Conservation (phyloP, 192 early-diverging fungal species). For the Coemansia brasiliensis region DNA sequence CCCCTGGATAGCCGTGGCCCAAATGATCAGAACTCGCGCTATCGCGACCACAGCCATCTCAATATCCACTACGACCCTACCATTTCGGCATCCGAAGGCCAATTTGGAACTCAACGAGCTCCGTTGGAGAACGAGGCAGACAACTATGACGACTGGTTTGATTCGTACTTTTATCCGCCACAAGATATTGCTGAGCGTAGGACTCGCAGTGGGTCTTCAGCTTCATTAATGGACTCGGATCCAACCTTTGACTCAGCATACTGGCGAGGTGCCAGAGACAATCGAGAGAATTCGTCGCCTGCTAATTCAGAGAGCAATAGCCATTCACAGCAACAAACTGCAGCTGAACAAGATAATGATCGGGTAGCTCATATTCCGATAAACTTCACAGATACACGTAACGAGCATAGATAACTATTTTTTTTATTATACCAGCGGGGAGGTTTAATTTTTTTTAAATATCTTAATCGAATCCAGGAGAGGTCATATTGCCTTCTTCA, state of each 20-base stretch:
- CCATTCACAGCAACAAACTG: not conserved
- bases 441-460: not conserved
- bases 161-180: slow-evolving; percentile 31
- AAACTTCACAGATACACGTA: slow-evolving; percentile 11
- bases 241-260: slow-evolving; percentile 26
- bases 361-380: slow-evolving; percentile 14
- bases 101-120: slow-evolving; percentile 12
- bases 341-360: not conserved
- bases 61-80: slow-evolving; percentile 44
- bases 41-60: slow-evolving; percentile 47
- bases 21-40: slow-evolving; percentile 1
- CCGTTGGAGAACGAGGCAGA: slow-evolving; percentile 1
- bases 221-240: slow-evolving; percentile 34
- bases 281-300: not conserved
- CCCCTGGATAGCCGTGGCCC: not conserved
- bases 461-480: not conserved
- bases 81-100: slow-evolving; percentile 13
- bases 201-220: slow-evolving; percentile 13
- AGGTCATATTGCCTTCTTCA: slow-evolving; percentile 12
- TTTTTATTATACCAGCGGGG: not conserved
- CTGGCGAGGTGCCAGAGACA: slow-evolving; percentile 5
- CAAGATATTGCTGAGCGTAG: slow-evolving; percentile 10
- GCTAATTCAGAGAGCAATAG: not conserved
- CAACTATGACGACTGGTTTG: slow-evolving; percentile 43
- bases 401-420: not conserved